Percentiles rank a stretch among this genome's conserved stretches.
phyloP scores from a whole-genome alignment of 2,329 filamentous ascomycete genomes.

The Fusarium paranaense region DNA sequence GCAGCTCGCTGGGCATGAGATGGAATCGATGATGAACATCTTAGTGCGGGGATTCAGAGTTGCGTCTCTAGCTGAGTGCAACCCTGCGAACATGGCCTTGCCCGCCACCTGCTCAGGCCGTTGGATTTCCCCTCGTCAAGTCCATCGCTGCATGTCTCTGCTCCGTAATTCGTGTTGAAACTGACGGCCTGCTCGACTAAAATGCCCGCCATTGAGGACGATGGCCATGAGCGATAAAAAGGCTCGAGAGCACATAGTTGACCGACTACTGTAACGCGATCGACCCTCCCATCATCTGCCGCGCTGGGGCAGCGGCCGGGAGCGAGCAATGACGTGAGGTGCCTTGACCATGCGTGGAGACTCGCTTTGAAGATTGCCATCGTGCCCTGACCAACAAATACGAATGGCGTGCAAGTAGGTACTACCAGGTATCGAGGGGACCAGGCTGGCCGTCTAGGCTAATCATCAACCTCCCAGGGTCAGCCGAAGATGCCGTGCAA shows the following conservation, averaged over 20 bases:
- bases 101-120: constrained; percentile 17
- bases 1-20: constrained; percentile 33
- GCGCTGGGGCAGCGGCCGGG: constrained; percentile 17
- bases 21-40: constrained; percentile 38
- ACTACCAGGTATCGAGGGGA: neutral
- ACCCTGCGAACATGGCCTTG: constrained; percentile 31
- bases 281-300: constrained; percentile 20
- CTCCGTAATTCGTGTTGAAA: constrained; percentile 28
- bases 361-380: neutral
- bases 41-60: constrained; percentile 33
- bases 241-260: constrained; percentile 2
- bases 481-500: constrained; percentile 33
- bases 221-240: constrained; percentile 10
- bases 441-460: constrained; percentile 5
- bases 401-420: neutral
- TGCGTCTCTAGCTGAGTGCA: constrained; percentile 34
- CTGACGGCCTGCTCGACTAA: constrained; percentile 12
- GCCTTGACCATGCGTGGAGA: neutral
- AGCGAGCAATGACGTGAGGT: constrained; percentile 32
- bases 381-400: neutral
- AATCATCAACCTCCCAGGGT: constrained; percentile 2
- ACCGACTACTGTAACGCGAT: constrained; percentile 9
- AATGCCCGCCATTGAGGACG: constrained; percentile 5
- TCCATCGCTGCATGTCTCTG: constrained; percentile 27
- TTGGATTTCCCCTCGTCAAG: constrained; percentile 3